A percentile compares a stretch with the other conserved stretches of the same genome.
Evolutionary conservation across 371 early-diverging fungal genomes (phyloP).

Genomic region (Saksenaea vasiformis): DNA sequence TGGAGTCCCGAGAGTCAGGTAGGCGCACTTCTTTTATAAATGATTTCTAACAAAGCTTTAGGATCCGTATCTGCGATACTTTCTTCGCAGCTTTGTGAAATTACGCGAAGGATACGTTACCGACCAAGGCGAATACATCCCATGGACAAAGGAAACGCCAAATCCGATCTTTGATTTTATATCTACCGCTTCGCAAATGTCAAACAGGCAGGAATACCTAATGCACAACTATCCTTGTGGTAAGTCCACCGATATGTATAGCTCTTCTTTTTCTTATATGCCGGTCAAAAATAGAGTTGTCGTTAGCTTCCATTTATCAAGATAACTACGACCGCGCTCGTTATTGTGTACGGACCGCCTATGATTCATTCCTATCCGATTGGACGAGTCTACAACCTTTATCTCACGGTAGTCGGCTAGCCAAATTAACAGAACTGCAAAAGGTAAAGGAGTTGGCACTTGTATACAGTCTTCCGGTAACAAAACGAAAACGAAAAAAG

Average conservation of each 20-base stretch:
- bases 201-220: constrained; percentile 35
- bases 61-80: constrained; percentile 55
- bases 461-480: not conserved
- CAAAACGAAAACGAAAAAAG: constrained; percentile 22
- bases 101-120: constrained; percentile 43
- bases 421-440: constrained; percentile 51
- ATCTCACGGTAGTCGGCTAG: constrained; percentile 49
- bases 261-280: not conserved
- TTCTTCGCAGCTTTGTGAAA: constrained; percentile 58
- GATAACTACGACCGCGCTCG: constrained; percentile 55
- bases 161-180: constrained; percentile 60
- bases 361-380: constrained; percentile 48
- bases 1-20: constrained; percentile 58
- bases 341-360: constrained; percentile 53
- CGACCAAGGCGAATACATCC: constrained; percentile 33
- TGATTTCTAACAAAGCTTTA: not conserved
- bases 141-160: constrained; percentile 49
- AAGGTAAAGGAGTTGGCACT: constrained; percentile 35
- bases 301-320: constrained; percentile 41
- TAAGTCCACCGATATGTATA: constrained; percentile 24
- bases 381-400: constrained; percentile 62
- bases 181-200: constrained; percentile 44
- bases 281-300: constrained; percentile 50
- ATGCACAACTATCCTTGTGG: constrained; percentile 50
- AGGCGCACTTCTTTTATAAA: not conserved